Base-by-base conservation (phyloP, 805 yeast genomes). In the Kodamaea fukazawae region DNA sequence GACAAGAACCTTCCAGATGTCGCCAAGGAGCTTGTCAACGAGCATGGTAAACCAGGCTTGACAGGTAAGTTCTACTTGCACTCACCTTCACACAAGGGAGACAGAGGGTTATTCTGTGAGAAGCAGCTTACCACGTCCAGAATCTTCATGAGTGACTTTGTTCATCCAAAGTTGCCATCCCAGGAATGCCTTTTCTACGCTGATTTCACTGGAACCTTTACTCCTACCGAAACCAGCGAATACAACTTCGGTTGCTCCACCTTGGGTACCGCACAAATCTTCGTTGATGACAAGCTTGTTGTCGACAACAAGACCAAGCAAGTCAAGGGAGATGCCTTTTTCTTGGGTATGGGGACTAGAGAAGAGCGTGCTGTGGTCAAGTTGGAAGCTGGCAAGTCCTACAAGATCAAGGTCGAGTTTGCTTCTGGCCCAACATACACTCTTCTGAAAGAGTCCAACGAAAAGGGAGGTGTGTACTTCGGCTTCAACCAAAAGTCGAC, bases 231-330 rank as follows among this genome's bases (percentile, higher is more conserved):
- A 34, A 46, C 71, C 32, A 80, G 74, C 9, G 63, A 55, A 9
- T 79, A 72, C 51, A 70, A 70, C 40, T 70, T 80, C 48, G 83
- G 83, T 17, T 55, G 75, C 38, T 58, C 75, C 11, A 73, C 72
- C 30, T 51, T 64, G 37, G 86, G 86, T 13, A 74, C 81, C 27
- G 82, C 78, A 22, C 72, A 70, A 52, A 44, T 80, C 16, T 80
- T 65, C 47, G 55, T 79, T 36, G 73, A 81, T 48, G 83, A 58
- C 40, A 49, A 71, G 49, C 59, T 78, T 38, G 61, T 81, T 18
- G 73, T 78, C 38, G 83, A 80, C 55, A 78, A 79, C 59, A 71
- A 67, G 48, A 73, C 78, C 30, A 55, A 66, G 23, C 85, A 80
- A 60, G 58, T 46, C 2, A 53, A 49, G 22, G 85, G 83, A 9